Evolutionary conservation across 2,329 filamentous ascomycete genomes (phyloP).

Genomic region (Xylaria sp.): DNA sequence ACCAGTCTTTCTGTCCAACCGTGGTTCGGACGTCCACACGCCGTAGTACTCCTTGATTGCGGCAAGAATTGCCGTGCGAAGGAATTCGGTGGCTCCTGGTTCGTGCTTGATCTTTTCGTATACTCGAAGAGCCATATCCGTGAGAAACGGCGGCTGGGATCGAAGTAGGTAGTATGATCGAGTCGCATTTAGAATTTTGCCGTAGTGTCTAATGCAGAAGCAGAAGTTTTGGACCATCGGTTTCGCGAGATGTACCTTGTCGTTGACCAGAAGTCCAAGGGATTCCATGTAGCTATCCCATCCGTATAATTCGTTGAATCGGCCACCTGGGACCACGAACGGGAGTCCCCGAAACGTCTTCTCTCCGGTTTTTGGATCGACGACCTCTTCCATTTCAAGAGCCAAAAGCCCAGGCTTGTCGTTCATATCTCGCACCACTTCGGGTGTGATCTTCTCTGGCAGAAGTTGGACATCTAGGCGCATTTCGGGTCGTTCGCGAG

Average conservation of each 20-base stretch:
- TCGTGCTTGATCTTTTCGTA: slow-evolving; percentile 93
- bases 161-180: slow-evolving; percentile 92
- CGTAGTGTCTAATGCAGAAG: slow-evolving; percentile 98
- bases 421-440: slow-evolving; percentile 82
- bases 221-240: slow-evolving; percentile 96
- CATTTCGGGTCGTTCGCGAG: slow-evolving; percentile 77
- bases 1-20: slow-evolving; percentile 75
- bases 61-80: slow-evolving; percentile 77
- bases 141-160: slow-evolving; percentile 95
- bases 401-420: slow-evolving; percentile 86
- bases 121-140: slow-evolving; percentile 92
- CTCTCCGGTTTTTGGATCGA: slow-evolving; percentile 68
- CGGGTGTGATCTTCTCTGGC: slow-evolving; percentile 74
- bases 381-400: slow-evolving; percentile 80
- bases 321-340: slow-evolving; percentile 95
- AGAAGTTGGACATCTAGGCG: slow-evolving; percentile 84
- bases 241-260: slow-evolving; percentile 85
- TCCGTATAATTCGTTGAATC: slow-evolving; percentile 97
- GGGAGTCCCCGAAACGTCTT: slow-evolving; percentile 77
- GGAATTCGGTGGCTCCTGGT: slow-evolving; percentile 76
- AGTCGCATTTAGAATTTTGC: slow-evolving; percentile 97
- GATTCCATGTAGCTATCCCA: slow-evolving; percentile 99
- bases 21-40: slow-evolving; percentile 81
- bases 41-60: slow-evolving; percentile 97
- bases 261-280: slow-evolving; percentile 82